Evolutionary conservation across 306 rosid species (phyloP).

Genomic region (Rosa multiflora): DNA sequence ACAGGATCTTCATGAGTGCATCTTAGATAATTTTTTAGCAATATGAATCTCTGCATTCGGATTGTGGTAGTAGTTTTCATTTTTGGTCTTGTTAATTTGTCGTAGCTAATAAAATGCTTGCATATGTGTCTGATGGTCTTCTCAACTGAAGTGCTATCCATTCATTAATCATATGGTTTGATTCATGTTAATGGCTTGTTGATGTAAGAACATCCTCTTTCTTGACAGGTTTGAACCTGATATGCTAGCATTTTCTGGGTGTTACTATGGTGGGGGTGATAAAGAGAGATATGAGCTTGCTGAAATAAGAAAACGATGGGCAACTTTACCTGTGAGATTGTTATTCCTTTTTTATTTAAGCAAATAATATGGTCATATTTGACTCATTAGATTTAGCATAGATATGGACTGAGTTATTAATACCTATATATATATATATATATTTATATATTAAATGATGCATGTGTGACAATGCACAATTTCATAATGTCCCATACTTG

Average conservation of each 20-base stretch:
- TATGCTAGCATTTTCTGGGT: conserved; percentile 99
- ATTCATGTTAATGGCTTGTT: conserved; percentile 1
- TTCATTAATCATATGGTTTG: background rate
- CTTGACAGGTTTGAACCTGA: conserved; percentile 93
- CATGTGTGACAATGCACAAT: background rate
- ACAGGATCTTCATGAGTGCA: background rate
- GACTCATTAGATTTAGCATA: conserved; percentile 10
- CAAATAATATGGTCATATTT: conserved; percentile 10
- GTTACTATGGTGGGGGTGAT: conserved; percentile 98
- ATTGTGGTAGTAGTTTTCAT: background rate
- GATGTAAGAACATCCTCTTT: conserved; percentile 33
- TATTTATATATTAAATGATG: too few relatives aligned
- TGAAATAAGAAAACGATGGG: conserved; percentile 98
- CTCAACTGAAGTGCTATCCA: background rate
- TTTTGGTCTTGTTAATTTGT: conserved; percentile 3
- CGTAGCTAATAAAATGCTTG: background rate
- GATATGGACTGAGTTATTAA: background rate
- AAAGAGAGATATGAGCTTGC: conserved; percentile 88
- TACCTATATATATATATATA: too few relatives aligned
- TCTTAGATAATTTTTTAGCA: background rate
- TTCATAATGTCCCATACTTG: background rate
- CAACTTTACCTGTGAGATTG: conserved; percentile 88
- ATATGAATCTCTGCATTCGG: background rate
- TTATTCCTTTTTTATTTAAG: conserved; percentile 16
- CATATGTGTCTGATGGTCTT: background rate